Conservation (phyloP, 2,329 filamentous ascomycete genomes). For the Sporothrix pseudoabietina region DNA sequence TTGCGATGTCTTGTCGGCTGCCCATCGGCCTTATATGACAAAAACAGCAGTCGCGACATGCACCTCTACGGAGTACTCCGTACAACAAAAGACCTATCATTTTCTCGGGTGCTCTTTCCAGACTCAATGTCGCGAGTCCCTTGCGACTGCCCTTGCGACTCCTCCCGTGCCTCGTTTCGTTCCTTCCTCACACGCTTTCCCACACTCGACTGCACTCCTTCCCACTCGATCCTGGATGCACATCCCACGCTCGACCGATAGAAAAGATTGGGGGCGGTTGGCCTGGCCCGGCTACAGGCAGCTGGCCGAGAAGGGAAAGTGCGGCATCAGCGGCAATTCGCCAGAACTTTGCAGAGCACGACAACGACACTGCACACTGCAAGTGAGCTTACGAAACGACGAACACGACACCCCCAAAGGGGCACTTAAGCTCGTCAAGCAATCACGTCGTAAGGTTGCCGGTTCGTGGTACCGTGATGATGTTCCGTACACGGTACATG, state of each 20-base stretch:
- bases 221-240: background rate
- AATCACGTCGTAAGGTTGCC: background rate
- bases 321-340: slow-evolving; percentile 21
- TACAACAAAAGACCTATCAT: background rate
- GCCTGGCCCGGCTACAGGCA: background rate
- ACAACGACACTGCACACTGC: background rate
- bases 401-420: background rate
- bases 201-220: slow-evolving; percentile 3
- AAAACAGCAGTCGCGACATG: background rate
- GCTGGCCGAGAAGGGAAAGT: slow-evolving; percentile 12
- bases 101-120: background rate
- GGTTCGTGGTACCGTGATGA: background rate
- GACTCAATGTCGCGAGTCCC: background rate
- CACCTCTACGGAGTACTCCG: background rate
- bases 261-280: background rate
- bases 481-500: background rate
- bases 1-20: background rate
- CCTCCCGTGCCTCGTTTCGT: slow-evolving; percentile 10
- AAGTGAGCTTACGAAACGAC: background rate
- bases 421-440: background rate
- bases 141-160: background rate
- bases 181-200: slow-evolving; percentile 24
- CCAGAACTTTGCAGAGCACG: background rate
- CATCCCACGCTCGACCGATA: slow-evolving; percentile 11
- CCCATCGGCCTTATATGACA: background rate